A percentile compares a stretch with the other conserved stretches of the same genome.
Conservation (phyloP, 345 rosid species). For the Abelmoschus esculentus region DNA sequence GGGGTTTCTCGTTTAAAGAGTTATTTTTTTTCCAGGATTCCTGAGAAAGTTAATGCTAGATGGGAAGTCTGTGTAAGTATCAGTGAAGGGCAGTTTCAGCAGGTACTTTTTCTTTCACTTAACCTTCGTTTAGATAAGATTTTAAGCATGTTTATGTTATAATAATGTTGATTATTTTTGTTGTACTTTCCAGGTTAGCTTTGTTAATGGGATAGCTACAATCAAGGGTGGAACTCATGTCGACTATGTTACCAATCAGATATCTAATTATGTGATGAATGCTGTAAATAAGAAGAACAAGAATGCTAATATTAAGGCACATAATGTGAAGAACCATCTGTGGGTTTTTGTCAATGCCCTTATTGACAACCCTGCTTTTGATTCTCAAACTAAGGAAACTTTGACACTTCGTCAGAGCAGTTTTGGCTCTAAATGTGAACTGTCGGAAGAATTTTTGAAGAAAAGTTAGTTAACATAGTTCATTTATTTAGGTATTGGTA, state of each 20-base stretch:
- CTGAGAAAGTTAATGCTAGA: slow-evolving; percentile 66
- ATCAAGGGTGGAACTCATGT: slow-evolving; percentile 98
- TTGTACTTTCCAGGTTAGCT: slow-evolving; percentile 62
- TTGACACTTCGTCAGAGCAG: slow-evolving; percentile 92
- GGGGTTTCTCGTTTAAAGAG: slow-evolving; percentile 5
- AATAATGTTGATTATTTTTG: neutral
- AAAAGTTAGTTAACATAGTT: slow-evolving; percentile 45
- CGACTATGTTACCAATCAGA: slow-evolving; percentile 84
- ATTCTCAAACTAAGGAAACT: slow-evolving; percentile 98
- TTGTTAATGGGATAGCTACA: slow-evolving; percentile 79
- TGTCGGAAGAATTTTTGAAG: slow-evolving; percentile 71
- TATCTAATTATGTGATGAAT: slow-evolving; percentile 60
- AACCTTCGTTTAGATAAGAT: neutral
- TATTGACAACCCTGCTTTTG: slow-evolving; percentile 97
- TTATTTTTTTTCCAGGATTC: slow-evolving; percentile 37
- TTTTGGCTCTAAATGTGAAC: slow-evolving; percentile 88
- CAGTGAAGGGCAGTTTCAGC: slow-evolving; percentile 95
- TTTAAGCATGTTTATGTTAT: neutral
- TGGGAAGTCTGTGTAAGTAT: slow-evolving; percentile 85
- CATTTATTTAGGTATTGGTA: neutral
- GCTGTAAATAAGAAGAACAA: slow-evolving; percentile 82
- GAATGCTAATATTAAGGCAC: slow-evolving; percentile 67
- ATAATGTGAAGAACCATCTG: slow-evolving; percentile 75
- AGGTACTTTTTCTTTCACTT: slow-evolving; percentile 32
- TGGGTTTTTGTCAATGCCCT: slow-evolving; percentile 98